Percentiles rank a stretch among this genome's conserved stretches.
These are phyloP conservation scores for Alternaria gaisen DNA, from an alignment of 2,329 filamentous ascomycete species.

Conservation along the genomic window DNA sequence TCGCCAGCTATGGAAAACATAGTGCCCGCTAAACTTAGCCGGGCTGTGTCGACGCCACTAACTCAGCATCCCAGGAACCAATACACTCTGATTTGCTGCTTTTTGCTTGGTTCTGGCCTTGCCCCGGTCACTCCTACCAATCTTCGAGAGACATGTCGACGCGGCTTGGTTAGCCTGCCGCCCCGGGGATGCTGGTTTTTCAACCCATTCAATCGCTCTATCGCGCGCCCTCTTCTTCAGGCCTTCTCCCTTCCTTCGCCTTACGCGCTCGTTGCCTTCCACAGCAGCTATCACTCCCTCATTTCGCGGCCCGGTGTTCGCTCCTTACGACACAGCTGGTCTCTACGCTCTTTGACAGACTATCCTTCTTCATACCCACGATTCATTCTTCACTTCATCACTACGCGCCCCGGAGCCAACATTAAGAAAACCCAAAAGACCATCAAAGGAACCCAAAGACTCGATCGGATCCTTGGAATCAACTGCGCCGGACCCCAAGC, in stretches of 20 bases:
- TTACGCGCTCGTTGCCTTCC: conserved; percentile 37
- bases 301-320: conserved; percentile 49
- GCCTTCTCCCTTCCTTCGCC: conserved; percentile 38
- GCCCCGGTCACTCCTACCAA: conserved; percentile 35
- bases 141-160: conserved; percentile 39
- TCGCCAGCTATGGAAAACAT: conserved; percentile 28
- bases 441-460: conserved; percentile 17
- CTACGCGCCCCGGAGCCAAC: conserved; percentile 44
- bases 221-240: conserved; percentile 31
- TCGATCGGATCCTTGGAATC: conserved; percentile 20
- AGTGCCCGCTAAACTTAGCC: conserved; percentile 26
- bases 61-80: conserved; percentile 9
- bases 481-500: conserved; percentile 19
- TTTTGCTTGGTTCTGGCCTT: conserved; percentile 28
- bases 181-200: conserved; percentile 33
- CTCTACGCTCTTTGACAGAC: conserved; percentile 50
- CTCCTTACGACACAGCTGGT: conserved; percentile 52
- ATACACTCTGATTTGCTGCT: conserved; percentile 30
- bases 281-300: conserved; percentile 37
- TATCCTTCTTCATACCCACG: conserved; percentile 28
- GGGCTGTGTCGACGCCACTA: conserved; percentile 19
- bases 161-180: conserved; percentile 29
- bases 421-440: conserved; percentile 25
- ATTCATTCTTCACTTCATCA: conserved; percentile 26
- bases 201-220: conserved; percentile 27